These are phyloP conservation scores for Microstegium vimineum DNA, from an alignment of 176 grass and related monocot species.

Conservation along the genomic window DNA sequence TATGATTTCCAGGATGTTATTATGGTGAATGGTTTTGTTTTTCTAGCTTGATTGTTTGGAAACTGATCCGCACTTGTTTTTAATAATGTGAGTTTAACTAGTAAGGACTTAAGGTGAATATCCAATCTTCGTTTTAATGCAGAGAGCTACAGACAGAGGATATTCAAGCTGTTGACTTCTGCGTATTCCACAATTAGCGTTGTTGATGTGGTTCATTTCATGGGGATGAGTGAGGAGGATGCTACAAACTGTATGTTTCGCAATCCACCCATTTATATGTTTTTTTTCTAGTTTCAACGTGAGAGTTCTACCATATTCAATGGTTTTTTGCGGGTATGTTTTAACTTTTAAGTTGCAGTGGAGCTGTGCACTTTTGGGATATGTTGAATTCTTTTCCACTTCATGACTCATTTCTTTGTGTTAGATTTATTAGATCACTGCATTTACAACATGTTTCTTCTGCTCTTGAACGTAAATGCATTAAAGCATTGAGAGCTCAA, in stretches of 20 bases:
- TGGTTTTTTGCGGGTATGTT: background rate
- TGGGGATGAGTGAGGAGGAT: constrained; percentile 86
- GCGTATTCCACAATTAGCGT: constrained; percentile 83
- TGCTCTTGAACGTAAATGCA: background rate
- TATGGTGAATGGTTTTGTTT: background rate
- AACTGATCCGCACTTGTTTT: background rate
- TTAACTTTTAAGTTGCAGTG: background rate
- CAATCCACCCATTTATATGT: background rate
- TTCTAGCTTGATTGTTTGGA: constrained; percentile 11
- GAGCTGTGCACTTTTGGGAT: background rate
- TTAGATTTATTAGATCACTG: background rate
- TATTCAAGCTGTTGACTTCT: constrained; percentile 81
- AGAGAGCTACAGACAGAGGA: constrained; percentile 96
- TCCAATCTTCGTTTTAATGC: constrained; percentile 6
- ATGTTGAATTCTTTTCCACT: background rate
- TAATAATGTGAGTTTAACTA: background rate
- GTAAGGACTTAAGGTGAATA: background rate
- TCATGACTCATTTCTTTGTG: background rate
- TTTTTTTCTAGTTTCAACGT: background rate
- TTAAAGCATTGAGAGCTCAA: background rate
- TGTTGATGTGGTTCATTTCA: constrained; percentile 71
- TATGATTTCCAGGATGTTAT: background rate
- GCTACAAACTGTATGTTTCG: constrained; percentile 70
- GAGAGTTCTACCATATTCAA: background rate
- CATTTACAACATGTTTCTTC: background rate